Base-by-base conservation (phyloP, 176 grass and related monocot species). In the Poa pratensis region DNA sequence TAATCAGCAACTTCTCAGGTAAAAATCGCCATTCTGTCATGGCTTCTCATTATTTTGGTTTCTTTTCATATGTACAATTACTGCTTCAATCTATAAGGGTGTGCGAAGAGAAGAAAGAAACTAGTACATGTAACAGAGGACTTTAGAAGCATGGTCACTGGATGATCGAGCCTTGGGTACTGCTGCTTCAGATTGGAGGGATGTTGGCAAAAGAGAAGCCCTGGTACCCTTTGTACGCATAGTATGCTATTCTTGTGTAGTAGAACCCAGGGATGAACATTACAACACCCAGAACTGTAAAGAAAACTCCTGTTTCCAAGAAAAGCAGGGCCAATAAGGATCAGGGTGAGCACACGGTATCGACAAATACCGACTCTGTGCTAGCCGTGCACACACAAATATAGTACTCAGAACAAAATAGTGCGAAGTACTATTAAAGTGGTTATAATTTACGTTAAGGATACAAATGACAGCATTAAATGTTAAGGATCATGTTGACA, bases 181-280 rank as follows among this genome's bases (percentile, higher is more conserved):
- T 32, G 65, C 61, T 72, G 62, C 54, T 80, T 94, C 81, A 97
- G 13, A 92, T 92, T 18, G 89, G 84, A 64, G 91, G 89, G 80
- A 97, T 97, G 76, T 93, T 97, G 78, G 87, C 87, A 77, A 97
- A 97, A 30, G 94, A 88, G 82, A 97, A 97, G 67, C 94, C 94
- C 83, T 89, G 87, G 83, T 92, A 94, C 6, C 94, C 92, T 86
- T 92, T 97, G 35, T 90, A 97, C 35, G 94, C 92, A 77, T 92
- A 94, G 72, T 94, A 97, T n/a, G 94, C 92, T 76, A 94, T 80
- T 67, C 94, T 91, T 62, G 92, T 89, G 88, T 94, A 97, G 88
- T 97, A 97, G 86, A 92, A 94, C 17, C 92, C 92, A 3, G 94
- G 94, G 37, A 97, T 87, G 85, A 97, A 97, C 83, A 97, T 89